A percentile compares a stretch with the other conserved stretches of the same genome.
Conservation (phyloP, 495 filamentous ascomycete species). For the Parathielavia appendiculata region DNA sequence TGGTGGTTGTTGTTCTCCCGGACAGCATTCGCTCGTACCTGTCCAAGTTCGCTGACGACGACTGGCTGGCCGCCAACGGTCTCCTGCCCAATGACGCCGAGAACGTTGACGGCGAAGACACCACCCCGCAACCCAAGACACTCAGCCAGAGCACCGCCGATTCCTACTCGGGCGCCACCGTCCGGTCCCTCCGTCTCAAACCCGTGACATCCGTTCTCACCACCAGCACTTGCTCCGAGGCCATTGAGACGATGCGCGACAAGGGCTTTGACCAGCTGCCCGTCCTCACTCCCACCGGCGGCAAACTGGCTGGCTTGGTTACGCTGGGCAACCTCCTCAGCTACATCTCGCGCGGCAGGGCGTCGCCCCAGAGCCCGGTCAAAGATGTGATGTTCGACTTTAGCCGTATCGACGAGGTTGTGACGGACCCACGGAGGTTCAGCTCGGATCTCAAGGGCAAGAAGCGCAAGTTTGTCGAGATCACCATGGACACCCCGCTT, state of each 20-base stretch:
- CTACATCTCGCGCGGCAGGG: constrained; percentile 77
- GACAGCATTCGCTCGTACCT: constrained; percentile 97
- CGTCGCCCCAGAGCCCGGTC: constrained; percentile 64
- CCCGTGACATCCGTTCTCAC: constrained; percentile 79
- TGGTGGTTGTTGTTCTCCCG: constrained; percentile 84
- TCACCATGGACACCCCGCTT: constrained; percentile 84
- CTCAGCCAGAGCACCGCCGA: constrained; percentile 39
- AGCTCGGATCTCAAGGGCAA: constrained; percentile 42
- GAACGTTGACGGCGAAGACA: constrained; percentile 38
- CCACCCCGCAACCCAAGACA: constrained; percentile 20
- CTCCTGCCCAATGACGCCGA: constrained; percentile 54
- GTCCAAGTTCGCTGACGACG: constrained; percentile 98
- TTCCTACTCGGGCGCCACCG: constrained; percentile 65
- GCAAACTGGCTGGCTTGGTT: constrained; percentile 79
- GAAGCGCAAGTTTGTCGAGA: constrained; percentile 79
- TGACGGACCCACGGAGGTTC: constrained; percentile 73
- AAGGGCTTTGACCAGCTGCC: constrained; percentile 95
- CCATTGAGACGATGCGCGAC: constrained; percentile 95
- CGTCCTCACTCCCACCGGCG: constrained; percentile 64
- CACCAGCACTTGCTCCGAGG: constrained; percentile 65
- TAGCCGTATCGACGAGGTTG: constrained; percentile 71
- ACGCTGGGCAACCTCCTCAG: constrained; percentile 93
- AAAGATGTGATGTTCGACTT: constrained; percentile 97
- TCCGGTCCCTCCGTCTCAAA: constrained; percentile 78
- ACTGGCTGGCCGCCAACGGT: constrained; percentile 94